Evolutionary conservation across 2,329 filamentous ascomycete species (phyloP).

Genomic region (Mycosphaerella sp.): DNA sequence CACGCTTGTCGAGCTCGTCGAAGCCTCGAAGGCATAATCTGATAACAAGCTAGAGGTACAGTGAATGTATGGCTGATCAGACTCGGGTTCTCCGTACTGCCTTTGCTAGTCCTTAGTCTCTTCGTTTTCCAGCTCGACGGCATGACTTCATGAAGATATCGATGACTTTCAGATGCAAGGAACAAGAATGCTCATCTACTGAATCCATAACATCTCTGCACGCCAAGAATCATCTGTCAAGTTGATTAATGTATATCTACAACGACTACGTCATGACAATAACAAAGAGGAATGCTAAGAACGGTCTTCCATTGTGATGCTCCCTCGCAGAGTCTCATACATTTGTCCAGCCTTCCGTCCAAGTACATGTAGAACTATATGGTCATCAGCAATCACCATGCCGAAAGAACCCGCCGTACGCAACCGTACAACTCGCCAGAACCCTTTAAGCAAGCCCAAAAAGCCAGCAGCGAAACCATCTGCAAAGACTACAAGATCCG

Average conservation of each 20-base stretch:
- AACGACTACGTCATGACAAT: not conserved
- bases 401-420: conserved; percentile 14
- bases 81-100: conserved; percentile 45
- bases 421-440: conserved; percentile 7
- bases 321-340: not conserved
- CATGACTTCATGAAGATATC: conserved; percentile 46
- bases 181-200: not conserved
- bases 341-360: not conserved
- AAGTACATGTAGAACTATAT: not conserved
- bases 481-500: conserved; percentile 14
- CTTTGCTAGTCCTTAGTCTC: conserved; percentile 46
- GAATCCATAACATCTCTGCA: not conserved
- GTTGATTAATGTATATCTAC: not conserved
- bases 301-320: not conserved
- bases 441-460: conserved; percentile 10
- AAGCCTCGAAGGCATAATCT: no score
- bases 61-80: no score
- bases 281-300: not conserved
- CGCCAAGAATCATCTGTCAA: not conserved
- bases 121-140: conserved; percentile 50
- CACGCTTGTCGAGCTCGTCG: no score
- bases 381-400: conserved; percentile 5
- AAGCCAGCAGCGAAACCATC: conserved; percentile 7
- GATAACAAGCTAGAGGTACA: no score
- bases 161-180: conserved; percentile 41